Conservation (phyloP, 106 monocot genomes). For the Dendrobium chrysotoxum region DNA sequence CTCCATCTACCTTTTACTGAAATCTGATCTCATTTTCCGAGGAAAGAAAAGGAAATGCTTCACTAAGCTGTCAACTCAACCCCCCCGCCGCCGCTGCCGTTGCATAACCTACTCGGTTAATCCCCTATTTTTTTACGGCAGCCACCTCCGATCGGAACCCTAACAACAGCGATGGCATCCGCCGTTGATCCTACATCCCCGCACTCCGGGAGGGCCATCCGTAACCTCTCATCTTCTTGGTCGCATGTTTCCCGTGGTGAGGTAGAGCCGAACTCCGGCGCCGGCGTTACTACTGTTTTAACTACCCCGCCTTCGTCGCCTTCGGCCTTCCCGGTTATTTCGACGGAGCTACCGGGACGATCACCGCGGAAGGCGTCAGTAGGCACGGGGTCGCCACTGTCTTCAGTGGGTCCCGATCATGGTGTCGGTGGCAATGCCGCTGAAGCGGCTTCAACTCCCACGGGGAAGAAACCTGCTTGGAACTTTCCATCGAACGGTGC, state of each 20-base stretch:
- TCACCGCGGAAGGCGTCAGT: background rate
- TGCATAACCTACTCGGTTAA: background rate
- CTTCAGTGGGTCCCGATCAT: background rate
- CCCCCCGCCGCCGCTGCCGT: background rate
- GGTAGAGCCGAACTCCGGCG: conserved; percentile 3
- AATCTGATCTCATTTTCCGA: background rate
- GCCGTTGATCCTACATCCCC: background rate
- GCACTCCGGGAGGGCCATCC: background rate
- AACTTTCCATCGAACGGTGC: conserved; percentile 30
- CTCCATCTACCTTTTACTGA: background rate
- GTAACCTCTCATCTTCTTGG: background rate
- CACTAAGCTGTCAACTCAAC: background rate
- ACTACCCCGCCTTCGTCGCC: background rate
- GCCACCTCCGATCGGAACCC: background rate
- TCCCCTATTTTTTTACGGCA: background rate
- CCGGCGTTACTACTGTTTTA: background rate
- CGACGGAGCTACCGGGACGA: conserved; percentile 4
- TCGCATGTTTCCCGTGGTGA: background rate
- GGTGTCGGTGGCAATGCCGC: conserved; percentile 4
- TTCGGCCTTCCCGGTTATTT: background rate
- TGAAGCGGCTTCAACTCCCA: background rate
- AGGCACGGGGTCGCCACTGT: background rate
- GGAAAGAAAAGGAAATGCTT: background rate
- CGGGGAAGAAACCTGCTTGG: conserved; percentile 47
- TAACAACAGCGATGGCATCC: conserved; percentile 3